Evolutionary conservation across 257 asterid genomes (phyloP).

Genomic region (Eucommia ulmoides): DNA sequence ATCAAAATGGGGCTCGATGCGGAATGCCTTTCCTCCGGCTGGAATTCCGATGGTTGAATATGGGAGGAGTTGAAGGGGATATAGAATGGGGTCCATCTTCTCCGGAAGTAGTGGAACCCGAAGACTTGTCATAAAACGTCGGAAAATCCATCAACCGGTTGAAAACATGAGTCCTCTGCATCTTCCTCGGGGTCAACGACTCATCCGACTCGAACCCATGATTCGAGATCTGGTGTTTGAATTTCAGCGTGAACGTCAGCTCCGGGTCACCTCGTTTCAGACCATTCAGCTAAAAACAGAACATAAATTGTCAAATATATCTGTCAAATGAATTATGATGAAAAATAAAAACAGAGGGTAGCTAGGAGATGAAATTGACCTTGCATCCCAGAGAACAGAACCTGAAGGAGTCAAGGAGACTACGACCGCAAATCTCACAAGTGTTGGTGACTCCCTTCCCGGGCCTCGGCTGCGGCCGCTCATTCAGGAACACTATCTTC

Average conservation of each 20-base stretch:
- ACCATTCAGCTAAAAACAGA: slow-evolving; percentile 32
- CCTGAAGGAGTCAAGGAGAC: no score
- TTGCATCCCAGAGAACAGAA: no score
- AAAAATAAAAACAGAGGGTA: no score
- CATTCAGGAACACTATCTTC: no score
- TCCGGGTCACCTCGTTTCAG: slow-evolving; percentile 35
- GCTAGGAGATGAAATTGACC: slow-evolving; percentile 13
- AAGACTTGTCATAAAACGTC: slow-evolving; percentile 7
- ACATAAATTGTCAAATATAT: no score
- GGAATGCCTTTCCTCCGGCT: slow-evolving; percentile 65
- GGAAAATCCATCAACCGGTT: no score
- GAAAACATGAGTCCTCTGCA: slow-evolving; percentile 5
- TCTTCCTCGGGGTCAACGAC: slow-evolving; percentile 28
- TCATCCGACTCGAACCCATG: slow-evolving; percentile 28
- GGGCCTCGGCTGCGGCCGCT: no score
- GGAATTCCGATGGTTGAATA: slow-evolving; percentile 37
- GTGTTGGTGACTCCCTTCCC: no score
- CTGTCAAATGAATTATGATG: no score
- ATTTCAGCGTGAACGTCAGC: slow-evolving; percentile 29
- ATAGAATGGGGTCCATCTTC: slow-evolving; percentile 19
- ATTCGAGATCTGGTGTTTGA: slow-evolving; percentile 19
- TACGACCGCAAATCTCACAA: no score
- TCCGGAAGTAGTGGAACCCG: slow-evolving; percentile 17
- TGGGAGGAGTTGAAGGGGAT: slow-evolving; percentile 53
- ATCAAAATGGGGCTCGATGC: slow-evolving; percentile 57